Evolutionary conservation across 2,329 filamentous ascomycete species (phyloP).

Genomic region (Iodosphaeria phyllophila): DNA sequence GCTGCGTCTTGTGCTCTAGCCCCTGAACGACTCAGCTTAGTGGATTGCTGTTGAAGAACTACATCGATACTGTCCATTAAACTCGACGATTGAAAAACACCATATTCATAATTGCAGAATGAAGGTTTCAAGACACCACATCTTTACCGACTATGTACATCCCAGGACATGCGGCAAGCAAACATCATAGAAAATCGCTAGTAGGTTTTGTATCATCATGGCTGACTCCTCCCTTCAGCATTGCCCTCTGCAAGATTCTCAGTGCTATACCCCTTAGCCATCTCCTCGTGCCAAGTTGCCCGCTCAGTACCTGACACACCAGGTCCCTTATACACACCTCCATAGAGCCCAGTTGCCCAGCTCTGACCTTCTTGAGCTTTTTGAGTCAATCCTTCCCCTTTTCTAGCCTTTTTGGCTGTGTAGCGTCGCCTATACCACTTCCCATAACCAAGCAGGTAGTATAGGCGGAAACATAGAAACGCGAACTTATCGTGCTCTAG

Average conservation of each 20-base stretch:
- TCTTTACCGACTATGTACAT: too few species aligned
- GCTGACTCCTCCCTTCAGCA: conserved; percentile 15
- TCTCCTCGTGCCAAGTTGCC: conserved; percentile 26
- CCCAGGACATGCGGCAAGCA: too few species aligned
- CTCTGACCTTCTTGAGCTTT: conserved; percentile 28
- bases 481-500: conserved; percentile 43
- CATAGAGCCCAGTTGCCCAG: conserved; percentile 39
- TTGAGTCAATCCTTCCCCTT: conserved; percentile 3
- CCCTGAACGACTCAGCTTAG: too few species aligned
- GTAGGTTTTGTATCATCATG: too few species aligned
- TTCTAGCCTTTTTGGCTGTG: conserved; percentile 5
- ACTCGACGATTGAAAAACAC: too few species aligned
- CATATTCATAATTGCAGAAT: too few species aligned
- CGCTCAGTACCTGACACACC: conserved; percentile 33
- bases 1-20: too few species aligned
- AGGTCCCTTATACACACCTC: conserved; percentile 38
- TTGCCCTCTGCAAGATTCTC: conserved; percentile 15
- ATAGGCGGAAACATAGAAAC: conserved; percentile 38
- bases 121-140: too few species aligned
- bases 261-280: conserved; percentile 16
- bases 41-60: too few species aligned
- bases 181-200: too few species aligned
- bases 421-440: conserved; percentile 33
- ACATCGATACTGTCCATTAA: too few species aligned
- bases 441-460: conserved; percentile 41